A percentile compares a stretch with the other conserved stretches of the same genome.
Evolutionary conservation across 768 basidiomycete genomes (phyloP).

Genomic region (Leucosporidium scottii): DNA sequence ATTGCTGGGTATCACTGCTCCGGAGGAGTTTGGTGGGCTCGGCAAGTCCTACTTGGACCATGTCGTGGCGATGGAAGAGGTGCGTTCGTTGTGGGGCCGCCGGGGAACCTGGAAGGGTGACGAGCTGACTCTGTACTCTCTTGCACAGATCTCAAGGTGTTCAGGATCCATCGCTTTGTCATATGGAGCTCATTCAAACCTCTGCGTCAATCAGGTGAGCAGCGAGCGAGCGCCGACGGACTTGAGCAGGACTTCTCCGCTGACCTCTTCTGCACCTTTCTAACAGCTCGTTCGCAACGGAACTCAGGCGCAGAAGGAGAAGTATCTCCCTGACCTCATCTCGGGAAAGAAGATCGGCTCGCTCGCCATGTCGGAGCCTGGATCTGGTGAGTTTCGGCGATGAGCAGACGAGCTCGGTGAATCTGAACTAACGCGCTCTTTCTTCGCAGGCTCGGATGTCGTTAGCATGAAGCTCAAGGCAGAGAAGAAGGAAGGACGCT

Average conservation of each 20-base stretch:
- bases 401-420: too few species aligned
- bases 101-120: not conserved
- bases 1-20: constrained; percentile 65
- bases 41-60: constrained; percentile 61
- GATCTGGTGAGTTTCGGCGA: constrained; percentile 58
- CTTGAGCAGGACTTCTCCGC: not conserved
- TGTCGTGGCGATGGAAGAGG: constrained; percentile 75
- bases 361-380: constrained; percentile 89
- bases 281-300: constrained; percentile 75
- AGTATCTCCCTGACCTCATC: constrained; percentile 74
- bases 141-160: constrained; percentile 60
- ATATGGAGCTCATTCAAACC: constrained; percentile 85
- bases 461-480: constrained; percentile 83
- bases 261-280: not conserved
- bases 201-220: constrained; percentile 56
- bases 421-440: constrained; percentile 49
- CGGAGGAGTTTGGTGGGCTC: constrained; percentile 72
- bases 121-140: not conserved
- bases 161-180: constrained; percentile 89
- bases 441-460: constrained; percentile 53
- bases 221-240: too few species aligned
- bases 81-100: not conserved
- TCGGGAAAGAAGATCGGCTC: constrained; percentile 69
- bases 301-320: constrained; percentile 70
- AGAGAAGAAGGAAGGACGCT: constrained; percentile 68